Base-by-base conservation (phyloP, 495 filamentous ascomycete genomes). In the Penicillium herquei region DNA sequence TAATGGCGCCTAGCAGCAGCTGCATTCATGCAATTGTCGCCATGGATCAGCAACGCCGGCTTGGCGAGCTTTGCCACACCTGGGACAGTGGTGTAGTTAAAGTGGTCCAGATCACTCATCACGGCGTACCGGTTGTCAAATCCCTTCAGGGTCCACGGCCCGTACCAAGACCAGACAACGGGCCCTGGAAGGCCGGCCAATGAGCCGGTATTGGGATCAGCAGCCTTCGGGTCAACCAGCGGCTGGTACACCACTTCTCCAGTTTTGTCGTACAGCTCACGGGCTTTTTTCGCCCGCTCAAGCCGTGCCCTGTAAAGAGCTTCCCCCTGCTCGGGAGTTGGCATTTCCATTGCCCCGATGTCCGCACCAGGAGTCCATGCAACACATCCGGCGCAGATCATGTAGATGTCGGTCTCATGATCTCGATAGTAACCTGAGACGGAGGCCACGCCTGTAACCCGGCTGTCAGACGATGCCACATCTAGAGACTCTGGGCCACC, bases 311-410 rank as follows among this genome's bases (percentile, higher is more conserved):
- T 53, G 32, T 63, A 63, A 17, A 63, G 53, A 4, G 60, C 56
- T 51, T 63, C 60, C 21, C 60, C 60, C 49, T 63, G 60, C 45
- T 63, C 60, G 11, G 56, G 51, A 16, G 60, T 63, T 26, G 59
- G 59, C 57, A 60, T 57, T 49, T 52, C 55, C 57, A 60, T 53
- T n/a, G 54, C 39, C 17, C 49, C 43, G 34, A 57, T 64, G 16
- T 64, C 61, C 6, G 51, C 57, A 6, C 57, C 61, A 33, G 61
- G 61, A 9, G 33, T 45, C 53, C 53, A 54, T n/a, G 56, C 53
- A 43, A 64, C 61, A 49, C 61, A 64, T 18, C 61, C 61, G 45
- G 61, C 57, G 35, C 61, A 64, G 44, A 64, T 64, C 61, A 64
- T 64, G 40, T 64, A 64, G 11, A 64, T 55, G 40, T 64, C 61